Conservation (phyloP, 805 yeast genomes). For the Monosporozyma solicola region DNA sequence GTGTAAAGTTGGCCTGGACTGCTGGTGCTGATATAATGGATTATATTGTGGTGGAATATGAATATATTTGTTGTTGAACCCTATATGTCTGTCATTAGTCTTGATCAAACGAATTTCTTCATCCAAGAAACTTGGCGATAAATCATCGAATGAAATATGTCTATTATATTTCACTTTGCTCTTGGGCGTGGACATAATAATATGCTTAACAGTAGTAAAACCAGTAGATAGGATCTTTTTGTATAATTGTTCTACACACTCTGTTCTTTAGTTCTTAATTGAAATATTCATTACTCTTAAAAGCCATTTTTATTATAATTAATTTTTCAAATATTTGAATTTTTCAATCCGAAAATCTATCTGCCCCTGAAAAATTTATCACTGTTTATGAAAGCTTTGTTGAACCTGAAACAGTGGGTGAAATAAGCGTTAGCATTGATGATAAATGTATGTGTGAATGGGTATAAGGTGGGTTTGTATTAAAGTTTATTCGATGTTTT, state of each 20-base stretch:
- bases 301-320: too few species aligned
- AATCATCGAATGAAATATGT: slow-evolving; percentile 28
- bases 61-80: slow-evolving; percentile 18
- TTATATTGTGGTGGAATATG: slow-evolving; percentile 29
- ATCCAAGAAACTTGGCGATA: slow-evolving; percentile 24
- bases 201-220: too few species aligned
- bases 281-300: too few species aligned
- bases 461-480: too few species aligned
- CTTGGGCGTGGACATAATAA: background rate
- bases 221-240: too few species aligned
- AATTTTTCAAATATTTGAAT: background rate
- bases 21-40: slow-evolving; percentile 11
- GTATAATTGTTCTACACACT: too few species aligned
- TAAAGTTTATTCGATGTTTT: too few species aligned
- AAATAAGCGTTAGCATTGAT: too few species aligned
- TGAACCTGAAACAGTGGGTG: too few species aligned
- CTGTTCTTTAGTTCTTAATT: too few species aligned
- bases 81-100: slow-evolving; percentile 12
- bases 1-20: background rate
- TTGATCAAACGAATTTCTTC: slow-evolving; percentile 21
- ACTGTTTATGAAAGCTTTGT: too few species aligned
- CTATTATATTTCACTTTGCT: slow-evolving; percentile 11
- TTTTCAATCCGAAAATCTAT: background rate
- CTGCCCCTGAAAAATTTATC: background rate
- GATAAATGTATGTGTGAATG: too few species aligned